Conservation (phyloP, 139 green algal species). For the Pseudopediastrum boryanum region DNA sequence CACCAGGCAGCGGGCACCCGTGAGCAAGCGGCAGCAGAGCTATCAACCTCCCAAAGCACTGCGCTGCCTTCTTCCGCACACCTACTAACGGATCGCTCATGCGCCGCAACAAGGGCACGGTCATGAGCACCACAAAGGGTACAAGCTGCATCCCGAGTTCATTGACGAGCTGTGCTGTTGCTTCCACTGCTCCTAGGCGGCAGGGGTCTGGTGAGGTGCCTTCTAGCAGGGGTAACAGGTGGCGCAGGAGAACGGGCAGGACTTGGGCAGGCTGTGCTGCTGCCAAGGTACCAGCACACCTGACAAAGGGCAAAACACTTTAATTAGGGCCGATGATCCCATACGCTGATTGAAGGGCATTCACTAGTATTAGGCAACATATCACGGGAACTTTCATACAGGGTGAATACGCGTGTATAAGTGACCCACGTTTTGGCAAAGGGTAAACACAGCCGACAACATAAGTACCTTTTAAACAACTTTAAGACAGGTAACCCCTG, state of each 20-base stretch:
- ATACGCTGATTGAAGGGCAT: too few species aligned
- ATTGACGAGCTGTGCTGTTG: slow-evolving; percentile 24
- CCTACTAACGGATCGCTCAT: slow-evolving; percentile 80
- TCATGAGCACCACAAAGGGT: slow-evolving; percentile 78
- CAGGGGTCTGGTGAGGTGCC: slow-evolving; percentile 14
- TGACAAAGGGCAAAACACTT: too few species aligned
- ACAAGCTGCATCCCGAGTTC: slow-evolving; percentile 54
- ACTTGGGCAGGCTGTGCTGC: slow-evolving; percentile 43
- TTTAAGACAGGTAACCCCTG: too few species aligned
- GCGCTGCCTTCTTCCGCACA: slow-evolving; percentile 66
- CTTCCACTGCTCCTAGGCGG: slow-evolving; percentile 52
- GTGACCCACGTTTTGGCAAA: too few species aligned
- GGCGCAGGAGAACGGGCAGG: slow-evolving; percentile 60
- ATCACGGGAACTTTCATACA: too few species aligned
- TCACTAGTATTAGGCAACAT: too few species aligned
- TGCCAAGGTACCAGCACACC: slow-evolving; percentile 47
- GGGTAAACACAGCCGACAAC: too few species aligned
- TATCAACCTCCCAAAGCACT: slow-evolving; percentile 84
- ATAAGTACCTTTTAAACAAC: too few species aligned
- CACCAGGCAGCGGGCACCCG: slow-evolving; percentile 60
- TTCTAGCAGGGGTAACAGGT: slow-evolving; percentile 56
- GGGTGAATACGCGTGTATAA: too few species aligned
- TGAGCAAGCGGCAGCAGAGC: slow-evolving; percentile 88
- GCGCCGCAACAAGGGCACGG: slow-evolving; percentile 88
- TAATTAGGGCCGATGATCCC: too few species aligned